Evolutionary conservation across 768 basidiomycete species (phyloP).

Genomic region (Asterophora lycoperdoides): DNA sequence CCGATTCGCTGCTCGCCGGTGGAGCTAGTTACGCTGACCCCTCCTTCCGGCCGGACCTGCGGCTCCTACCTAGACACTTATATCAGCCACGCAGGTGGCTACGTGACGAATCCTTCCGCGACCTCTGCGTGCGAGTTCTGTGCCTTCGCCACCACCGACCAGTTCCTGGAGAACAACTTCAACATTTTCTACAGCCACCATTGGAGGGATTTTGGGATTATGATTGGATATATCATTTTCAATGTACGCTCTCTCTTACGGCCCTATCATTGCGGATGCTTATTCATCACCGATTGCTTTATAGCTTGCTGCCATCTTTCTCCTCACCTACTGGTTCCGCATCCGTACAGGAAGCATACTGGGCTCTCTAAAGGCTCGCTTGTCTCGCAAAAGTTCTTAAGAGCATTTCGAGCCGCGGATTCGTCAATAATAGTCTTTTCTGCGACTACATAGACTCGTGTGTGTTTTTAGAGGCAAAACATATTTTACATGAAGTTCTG

Average conservation of each 20-base stretch:
- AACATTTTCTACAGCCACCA: slow-evolving; percentile 54
- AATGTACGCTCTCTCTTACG: slow-evolving; percentile 31
- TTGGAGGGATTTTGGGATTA: slow-evolving; percentile 51
- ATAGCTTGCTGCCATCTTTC: slow-evolving; percentile 43
- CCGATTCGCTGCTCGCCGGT: slow-evolving; percentile 50
- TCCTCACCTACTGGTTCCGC: slow-evolving; percentile 42
- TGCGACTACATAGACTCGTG: no score
- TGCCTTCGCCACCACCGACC: slow-evolving; percentile 45
- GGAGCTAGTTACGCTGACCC: slow-evolving; percentile 58
- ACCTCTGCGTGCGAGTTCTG: slow-evolving; percentile 54
- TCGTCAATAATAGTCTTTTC: no score
- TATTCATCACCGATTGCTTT: not conserved
- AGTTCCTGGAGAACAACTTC: slow-evolving; percentile 51
- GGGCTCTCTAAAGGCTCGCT: slow-evolving; percentile 3
- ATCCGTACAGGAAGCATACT: slow-evolving; percentile 13
- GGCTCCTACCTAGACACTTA: slow-evolving; percentile 45
- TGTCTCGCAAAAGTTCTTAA: slow-evolving; percentile 6
- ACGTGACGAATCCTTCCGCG: slow-evolving; percentile 51
- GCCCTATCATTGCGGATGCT: not conserved
- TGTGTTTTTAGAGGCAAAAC: no score
- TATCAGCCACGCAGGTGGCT: slow-evolving; percentile 51
- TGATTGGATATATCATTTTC: slow-evolving; percentile 44
- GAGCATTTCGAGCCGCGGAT: no score
- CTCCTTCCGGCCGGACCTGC: slow-evolving; percentile 59
- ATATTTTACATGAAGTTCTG: no score